Conservation (phyloP, 352 stramenopile species). For the Aphanomyces invadans region DNA sequence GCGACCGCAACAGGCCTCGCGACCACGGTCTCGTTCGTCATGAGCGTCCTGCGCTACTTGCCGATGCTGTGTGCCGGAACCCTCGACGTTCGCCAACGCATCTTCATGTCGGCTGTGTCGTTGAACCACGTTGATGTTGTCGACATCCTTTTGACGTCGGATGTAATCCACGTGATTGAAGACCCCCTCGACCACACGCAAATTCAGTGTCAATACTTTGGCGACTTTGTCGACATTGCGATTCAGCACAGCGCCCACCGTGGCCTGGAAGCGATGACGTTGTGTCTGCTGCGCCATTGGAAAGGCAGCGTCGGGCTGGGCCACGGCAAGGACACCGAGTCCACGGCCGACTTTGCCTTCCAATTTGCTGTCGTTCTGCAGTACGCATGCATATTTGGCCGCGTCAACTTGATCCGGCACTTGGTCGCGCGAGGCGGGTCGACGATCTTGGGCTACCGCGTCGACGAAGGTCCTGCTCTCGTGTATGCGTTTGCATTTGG, state of each 20-base stretch:
- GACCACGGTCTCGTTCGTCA: conserved; percentile 24
- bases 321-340: too few relatives aligned
- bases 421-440: conserved; percentile 52
- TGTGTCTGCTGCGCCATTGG: conserved; percentile 47
- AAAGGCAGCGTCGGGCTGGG: conserved; percentile 22
- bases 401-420: conserved; percentile 35
- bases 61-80: conserved; percentile 18
- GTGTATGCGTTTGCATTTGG: conserved; percentile 62
- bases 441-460: conserved; percentile 48
- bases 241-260: conserved; percentile 48
- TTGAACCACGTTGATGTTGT: conserved; percentile 54
- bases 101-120: conserved; percentile 50
- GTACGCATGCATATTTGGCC: conserved; percentile 47
- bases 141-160: conserved; percentile 29
- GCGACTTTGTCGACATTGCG: conserved; percentile 50
- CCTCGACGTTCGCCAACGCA: conserved; percentile 41
- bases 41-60: neutral
- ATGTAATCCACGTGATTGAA: conserved; percentile 1
- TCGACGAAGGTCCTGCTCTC: conserved; percentile 47
- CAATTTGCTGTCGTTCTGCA: conserved; percentile 61
- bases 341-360: conserved; percentile 53
- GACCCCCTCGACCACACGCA: conserved; percentile 25
- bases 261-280: conserved; percentile 57
- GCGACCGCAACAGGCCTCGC: conserved; percentile 26
- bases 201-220: conserved; percentile 33